Evolutionary conservation across 1,284 basidiomycete genomes (phyloP), one percentile per base, ranked within the genome.

Genomic region (Thecaphora thlaspeos): DNA sequence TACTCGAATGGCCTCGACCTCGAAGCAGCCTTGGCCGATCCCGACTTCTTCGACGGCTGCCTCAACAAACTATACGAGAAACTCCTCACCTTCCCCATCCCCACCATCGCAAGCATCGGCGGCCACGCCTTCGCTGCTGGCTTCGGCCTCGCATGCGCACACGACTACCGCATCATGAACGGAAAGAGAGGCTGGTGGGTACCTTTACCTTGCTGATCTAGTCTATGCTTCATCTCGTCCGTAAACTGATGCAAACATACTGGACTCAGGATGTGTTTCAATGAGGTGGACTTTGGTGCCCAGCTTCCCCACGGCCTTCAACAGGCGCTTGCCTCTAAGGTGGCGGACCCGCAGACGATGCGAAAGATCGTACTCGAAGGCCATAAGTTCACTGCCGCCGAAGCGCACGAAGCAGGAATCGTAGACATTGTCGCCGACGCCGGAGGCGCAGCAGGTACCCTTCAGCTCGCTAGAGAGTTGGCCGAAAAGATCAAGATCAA

Each of bases 51-150:
- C 54, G 73, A 77, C 50, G 48, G 49, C 10, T 59, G 57, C 37
- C 64, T 77, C 41, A 65, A 92, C 79, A 82, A 83, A 41, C 78
- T 74, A 21, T 75, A 65, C 37, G 45, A 66, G 77, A 81, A 79
- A 34, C 61, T 80, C 15, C 61, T 81, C 44, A 79, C 80, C 7
- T 81, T 81, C 68, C 80, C 80, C 8, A 71, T 82, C 49, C 69
- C 80, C 40, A 89, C 87, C 4, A 84, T 95, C 58, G 89, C 90
- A 26, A 89, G 90, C 3, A 85, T 95, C 71, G 94, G 93, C 73
- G 92, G 92, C 0, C 92, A 95, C 74, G 88, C 87, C 51, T 95
- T 91, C 76, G 92, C 92, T 2, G 92, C 83, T 12, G 92, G 86
- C 17, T 86, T 90, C 75, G 85, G 90, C 70, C 81, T 94, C 21